These are phyloP conservation scores for Dioscorea cayenensis DNA, from an alignment of 116 monocot genomes.

Conservation along the genomic window DNA sequence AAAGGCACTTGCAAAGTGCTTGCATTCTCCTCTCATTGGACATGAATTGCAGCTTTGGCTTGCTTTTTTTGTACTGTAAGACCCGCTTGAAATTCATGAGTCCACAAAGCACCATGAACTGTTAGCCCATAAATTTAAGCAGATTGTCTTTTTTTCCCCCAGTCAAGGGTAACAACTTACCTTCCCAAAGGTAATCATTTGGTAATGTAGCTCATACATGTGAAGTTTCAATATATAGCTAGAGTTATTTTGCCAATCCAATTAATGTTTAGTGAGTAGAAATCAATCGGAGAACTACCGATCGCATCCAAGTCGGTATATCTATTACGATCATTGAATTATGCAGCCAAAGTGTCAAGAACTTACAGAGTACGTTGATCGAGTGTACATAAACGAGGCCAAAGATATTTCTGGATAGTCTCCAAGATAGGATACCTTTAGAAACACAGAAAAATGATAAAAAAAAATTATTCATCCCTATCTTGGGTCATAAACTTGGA, in stretches of 20 bases:
- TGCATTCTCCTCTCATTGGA: conserved; percentile 43
- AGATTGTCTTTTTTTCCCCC: neutral
- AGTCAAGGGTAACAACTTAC: conserved; percentile 2
- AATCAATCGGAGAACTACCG: neutral
- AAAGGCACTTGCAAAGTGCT: conserved; percentile 49
- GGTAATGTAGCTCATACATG: conserved; percentile 92
- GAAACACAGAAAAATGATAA: neutral
- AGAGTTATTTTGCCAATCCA: neutral
- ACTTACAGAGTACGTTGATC: conserved; percentile 58
- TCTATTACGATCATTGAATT: neutral
- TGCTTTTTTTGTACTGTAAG: conserved; percentile 51
- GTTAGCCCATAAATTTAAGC: neutral
- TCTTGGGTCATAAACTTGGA: no score
- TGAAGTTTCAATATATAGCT: neutral
- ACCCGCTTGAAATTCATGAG: conserved; percentile 18
- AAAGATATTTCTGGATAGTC: conserved; percentile 77
- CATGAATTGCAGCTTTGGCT: conserved; percentile 53
- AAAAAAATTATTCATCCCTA: neutral
- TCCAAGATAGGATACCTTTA: conserved; percentile 65
- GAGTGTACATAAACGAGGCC: conserved; percentile 69
- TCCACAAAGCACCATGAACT: neutral
- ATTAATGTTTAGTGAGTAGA: neutral
- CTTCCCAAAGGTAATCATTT: conserved; percentile 39
- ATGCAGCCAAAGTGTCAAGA: neutral
- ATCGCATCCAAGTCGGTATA: conserved; percentile 22